Evolutionary conservation across 768 basidiomycete genomes (phyloP), one percentile per base, ranked within the genome.

Genomic region (Stropharia rugosoannulata): DNA sequence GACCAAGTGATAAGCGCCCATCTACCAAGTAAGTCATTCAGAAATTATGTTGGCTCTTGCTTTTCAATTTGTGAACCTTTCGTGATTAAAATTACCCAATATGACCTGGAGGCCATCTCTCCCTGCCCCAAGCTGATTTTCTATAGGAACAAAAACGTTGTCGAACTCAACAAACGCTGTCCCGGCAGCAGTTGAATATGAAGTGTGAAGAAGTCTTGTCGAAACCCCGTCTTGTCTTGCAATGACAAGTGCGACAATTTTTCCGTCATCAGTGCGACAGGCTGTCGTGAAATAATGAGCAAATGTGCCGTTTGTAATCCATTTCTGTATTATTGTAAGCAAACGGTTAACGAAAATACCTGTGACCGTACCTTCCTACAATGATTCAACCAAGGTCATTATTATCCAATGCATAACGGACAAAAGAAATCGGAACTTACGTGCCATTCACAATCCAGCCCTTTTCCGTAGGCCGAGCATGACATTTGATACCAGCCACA

Each of bases 71-170:
- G 49, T 86, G 83, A 82, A 92, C 66, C 89, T 86, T 69, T 93
- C 91, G 70, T 94, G 93, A 70, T 95, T 96, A 73, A 95, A 95
- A 74, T 95, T 96, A 56, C 86, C 73, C 35, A 74, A 58, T 22
- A 73, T 70, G 49, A 72, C 70, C 25, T 69, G 64, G 15, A 73
- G 62, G 22, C 90, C 89, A 36, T 65, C 61, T 49, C 62, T 67
- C 37, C 75, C 75, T 59, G 76, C 70, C 5, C 80, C 80, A 25
- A 97, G 82, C 2, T 90, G 90, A 69, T 97, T 93, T 62, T 85
- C 91, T 5, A 88, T 82, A 7, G 95, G 95, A 0, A 95, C 93
- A 59, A 84, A 84, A 38, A 89, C 93, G 53, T 93, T 79, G 54
- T 94, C 89, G 58, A 92, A 91, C 1, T 88, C 90, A 57, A 92